Conservation (phyloP, 1,139 yeast species). For the Diutina scorzettiae region DNA sequence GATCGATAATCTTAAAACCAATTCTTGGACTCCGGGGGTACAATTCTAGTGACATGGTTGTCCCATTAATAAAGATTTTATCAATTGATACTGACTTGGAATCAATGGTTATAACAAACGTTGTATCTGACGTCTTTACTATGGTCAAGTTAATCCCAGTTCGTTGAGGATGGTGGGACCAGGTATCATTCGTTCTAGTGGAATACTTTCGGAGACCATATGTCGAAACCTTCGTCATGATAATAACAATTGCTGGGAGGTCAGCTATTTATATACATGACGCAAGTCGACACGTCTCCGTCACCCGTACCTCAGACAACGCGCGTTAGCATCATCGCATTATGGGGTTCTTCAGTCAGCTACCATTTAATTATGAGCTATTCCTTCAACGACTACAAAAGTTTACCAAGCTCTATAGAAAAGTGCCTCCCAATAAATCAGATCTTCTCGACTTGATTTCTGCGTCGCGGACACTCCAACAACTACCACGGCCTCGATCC, state of each 20-base stretch:
- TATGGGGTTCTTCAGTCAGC: neutral
- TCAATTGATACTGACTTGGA: neutral
- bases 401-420: neutral
- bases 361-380: constrained; percentile 1
- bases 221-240: neutral
- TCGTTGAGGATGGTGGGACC: neutral
- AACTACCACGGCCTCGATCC: neutral
- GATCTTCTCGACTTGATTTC: neutral
- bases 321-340: neutral
- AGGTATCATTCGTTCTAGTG: neutral
- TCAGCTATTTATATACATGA: too few species aligned
- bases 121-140: neutral
- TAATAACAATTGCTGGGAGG: too few species aligned
- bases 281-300: too few species aligned
- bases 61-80: neutral
- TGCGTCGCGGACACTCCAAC: neutral
- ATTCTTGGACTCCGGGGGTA: neutral
- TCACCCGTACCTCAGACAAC: too few species aligned
- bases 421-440: neutral
- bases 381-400: neutral
- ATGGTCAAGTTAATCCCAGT: neutral
- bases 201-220: neutral
- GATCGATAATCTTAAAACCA: neutral
- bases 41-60: neutral
- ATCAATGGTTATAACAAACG: neutral